These are phyloP conservation scores for Lyophyllum atratum DNA, from an alignment of 768 basidiomycete genomes.

Conservation along the genomic window DNA sequence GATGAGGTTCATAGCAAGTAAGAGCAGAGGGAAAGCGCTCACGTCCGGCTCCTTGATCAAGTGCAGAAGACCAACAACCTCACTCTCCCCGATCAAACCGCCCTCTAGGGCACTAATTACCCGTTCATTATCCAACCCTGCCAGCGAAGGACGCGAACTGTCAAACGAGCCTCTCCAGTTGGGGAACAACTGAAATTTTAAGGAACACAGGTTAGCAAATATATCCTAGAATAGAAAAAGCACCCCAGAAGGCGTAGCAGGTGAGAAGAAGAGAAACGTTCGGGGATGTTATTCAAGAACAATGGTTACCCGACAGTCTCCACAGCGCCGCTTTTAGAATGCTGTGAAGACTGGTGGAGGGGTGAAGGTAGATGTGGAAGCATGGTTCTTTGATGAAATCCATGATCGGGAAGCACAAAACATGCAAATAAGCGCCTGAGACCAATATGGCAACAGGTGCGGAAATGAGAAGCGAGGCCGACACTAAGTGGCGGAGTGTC, in stretches of 20 bases:
- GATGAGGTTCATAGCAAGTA: slow-evolving; percentile 12
- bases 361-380: neutral
- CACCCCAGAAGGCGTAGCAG: neutral
- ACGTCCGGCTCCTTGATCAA: slow-evolving; percentile 81
- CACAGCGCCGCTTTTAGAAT: neutral
- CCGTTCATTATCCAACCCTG: slow-evolving; percentile 58
- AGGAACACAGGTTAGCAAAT: neutral
- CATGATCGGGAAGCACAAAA: neutral
- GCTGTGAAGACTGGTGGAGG: neutral
- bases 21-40: slow-evolving; percentile 23
- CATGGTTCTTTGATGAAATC: neutral
- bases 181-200: slow-evolving; percentile 67
- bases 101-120: slow-evolving; percentile 62
- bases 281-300: neutral
- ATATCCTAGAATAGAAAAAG: neutral
- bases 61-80: slow-evolving; percentile 65
- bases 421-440: neutral
- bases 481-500: neutral
- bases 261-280: neutral
- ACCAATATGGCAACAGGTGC: neutral
- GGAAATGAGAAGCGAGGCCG: neutral
- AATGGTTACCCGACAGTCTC: neutral
- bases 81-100: slow-evolving; percentile 66
- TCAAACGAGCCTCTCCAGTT: slow-evolving; percentile 78
- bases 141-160: slow-evolving; percentile 66